Conservation (phyloP, 768 basidiomycete species). For the Auriscalpium orientale region DNA sequence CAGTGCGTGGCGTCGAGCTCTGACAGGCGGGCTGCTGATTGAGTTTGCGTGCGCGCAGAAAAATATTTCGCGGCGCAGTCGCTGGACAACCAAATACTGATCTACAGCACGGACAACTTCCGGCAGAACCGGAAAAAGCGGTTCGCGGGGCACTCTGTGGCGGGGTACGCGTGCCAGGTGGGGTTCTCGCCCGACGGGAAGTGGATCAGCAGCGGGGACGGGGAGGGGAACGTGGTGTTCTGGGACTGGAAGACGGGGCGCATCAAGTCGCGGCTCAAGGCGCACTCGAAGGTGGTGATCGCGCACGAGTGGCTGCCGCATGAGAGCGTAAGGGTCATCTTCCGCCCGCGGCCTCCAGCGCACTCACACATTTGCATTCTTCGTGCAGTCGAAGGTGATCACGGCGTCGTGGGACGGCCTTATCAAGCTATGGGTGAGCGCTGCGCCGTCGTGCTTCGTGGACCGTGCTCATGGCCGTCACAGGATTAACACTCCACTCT, state of each 20-base stretch:
- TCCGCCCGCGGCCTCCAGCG: background rate
- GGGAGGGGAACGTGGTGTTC: conserved; percentile 90
- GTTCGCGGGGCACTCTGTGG: conserved; percentile 94
- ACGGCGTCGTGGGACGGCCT: conserved; percentile 97
- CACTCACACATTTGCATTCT: background rate
- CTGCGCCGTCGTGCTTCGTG: background rate
- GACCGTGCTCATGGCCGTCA: conserved; percentile 1
- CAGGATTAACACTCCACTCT: conserved; percentile 10
- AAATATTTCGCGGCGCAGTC: conserved; percentile 98
- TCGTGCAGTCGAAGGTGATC: conserved; percentile 86
- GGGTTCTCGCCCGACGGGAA: conserved; percentile 98
- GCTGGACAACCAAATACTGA: conserved; percentile 95
- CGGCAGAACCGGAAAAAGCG: conserved; percentile 98
- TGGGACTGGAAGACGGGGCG: conserved; percentile 99
- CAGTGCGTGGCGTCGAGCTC: conserved; percentile 49
- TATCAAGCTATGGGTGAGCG: conserved; percentile 91
- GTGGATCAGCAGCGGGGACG: conserved; percentile 96
- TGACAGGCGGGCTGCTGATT: too few species aligned
- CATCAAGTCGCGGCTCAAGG: conserved; percentile 83
- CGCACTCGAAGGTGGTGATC: conserved; percentile 95
- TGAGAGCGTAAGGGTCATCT: conserved; percentile 60
- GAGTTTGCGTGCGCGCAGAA: conserved; percentile 32
- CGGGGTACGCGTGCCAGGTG: conserved; percentile 95
- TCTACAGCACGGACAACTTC: conserved; percentile 98
- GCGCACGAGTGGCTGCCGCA: conserved; percentile 98